Evolutionary conservation across 2,329 filamentous ascomycete species (phyloP).

Genomic region (Elsinoe necatrix): DNA sequence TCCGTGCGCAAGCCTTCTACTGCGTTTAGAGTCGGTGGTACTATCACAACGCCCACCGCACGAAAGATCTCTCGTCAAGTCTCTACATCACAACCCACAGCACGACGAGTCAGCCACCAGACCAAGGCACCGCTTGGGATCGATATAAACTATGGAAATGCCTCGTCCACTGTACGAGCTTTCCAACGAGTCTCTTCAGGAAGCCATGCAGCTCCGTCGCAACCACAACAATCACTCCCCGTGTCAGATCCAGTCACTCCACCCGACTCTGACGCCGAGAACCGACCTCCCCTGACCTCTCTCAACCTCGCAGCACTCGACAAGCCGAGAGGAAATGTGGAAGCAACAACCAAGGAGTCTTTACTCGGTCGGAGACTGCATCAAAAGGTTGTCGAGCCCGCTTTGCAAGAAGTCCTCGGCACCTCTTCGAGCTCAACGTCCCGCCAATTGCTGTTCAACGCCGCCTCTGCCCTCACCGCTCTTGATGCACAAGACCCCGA

Average conservation of each 20-base stretch:
- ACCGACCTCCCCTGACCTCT: conserved; percentile 48
- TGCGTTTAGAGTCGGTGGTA: conserved; percentile 26
- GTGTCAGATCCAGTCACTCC: conserved; percentile 19
- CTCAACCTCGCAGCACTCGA: conserved; percentile 30
- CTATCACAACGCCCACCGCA: conserved; percentile 27
- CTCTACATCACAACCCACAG: conserved; percentile 34
- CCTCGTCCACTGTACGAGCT: conserved; percentile 80
- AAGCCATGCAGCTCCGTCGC: conserved; percentile 18
- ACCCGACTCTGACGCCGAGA: conserved; percentile 50
- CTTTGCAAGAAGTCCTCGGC: conserved; percentile 78
- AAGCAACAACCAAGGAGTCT: conserved; percentile 60
- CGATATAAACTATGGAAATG: conserved; percentile 90
- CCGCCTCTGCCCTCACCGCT: conserved; percentile 77
- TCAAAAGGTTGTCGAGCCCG: conserved; percentile 70
- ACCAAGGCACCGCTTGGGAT: conserved; percentile 71
- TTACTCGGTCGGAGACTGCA: conserved; percentile 74
- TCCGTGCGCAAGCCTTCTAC: conserved; percentile 32
- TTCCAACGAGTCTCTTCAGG: conserved; percentile 71
- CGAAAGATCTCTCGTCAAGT: conserved; percentile 27
- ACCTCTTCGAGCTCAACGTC: conserved; percentile 58
- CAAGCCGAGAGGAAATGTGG: conserved; percentile 19
- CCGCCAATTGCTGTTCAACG: conserved; percentile 70
- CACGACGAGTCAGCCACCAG: conserved; percentile 36
- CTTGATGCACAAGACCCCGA: conserved; percentile 85
- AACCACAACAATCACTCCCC: conserved; percentile 14